Evolutionary conservation across 2,329 filamentous ascomycete species (phyloP).

Genomic region (Beauveria medogensis): DNA sequence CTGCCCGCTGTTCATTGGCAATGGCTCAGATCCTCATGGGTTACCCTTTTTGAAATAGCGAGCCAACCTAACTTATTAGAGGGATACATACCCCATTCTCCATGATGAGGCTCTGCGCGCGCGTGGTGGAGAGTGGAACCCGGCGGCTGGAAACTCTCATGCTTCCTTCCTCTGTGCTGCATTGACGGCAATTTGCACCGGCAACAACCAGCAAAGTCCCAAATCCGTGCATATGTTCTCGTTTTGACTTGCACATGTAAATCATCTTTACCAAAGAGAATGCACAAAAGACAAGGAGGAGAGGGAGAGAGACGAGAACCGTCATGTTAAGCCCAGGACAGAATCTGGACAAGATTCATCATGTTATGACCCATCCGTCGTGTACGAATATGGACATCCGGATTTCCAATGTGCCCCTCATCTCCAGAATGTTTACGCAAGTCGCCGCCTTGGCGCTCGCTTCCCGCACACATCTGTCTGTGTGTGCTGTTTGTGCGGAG

Average conservation of each 20-base stretch:
- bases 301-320: too few species aligned
- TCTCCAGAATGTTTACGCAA: not conserved
- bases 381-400: not conserved
- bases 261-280: too few species aligned
- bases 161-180: not conserved
- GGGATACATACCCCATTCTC: not conserved
- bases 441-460: not conserved
- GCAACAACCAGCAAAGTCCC: not conserved
- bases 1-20: too few species aligned
- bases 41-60: not conserved
- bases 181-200: not conserved
- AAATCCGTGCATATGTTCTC: too few species aligned
- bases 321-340: too few species aligned
- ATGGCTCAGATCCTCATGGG: too few species aligned
- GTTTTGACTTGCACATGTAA: too few species aligned
- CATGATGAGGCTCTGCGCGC: conserved; percentile 3
- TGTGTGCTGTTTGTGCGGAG: not conserved
- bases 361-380: not conserved
- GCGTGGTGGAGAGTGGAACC: not conserved
- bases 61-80: not conserved
- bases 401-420: too few species aligned
- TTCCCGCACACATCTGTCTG: not conserved
- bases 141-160: not conserved
- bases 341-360: too few species aligned
- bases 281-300: too few species aligned